phyloP scores from a whole-genome alignment of 192 early-diverging fungal genomes.

The Backusella morwellensis region DNA sequence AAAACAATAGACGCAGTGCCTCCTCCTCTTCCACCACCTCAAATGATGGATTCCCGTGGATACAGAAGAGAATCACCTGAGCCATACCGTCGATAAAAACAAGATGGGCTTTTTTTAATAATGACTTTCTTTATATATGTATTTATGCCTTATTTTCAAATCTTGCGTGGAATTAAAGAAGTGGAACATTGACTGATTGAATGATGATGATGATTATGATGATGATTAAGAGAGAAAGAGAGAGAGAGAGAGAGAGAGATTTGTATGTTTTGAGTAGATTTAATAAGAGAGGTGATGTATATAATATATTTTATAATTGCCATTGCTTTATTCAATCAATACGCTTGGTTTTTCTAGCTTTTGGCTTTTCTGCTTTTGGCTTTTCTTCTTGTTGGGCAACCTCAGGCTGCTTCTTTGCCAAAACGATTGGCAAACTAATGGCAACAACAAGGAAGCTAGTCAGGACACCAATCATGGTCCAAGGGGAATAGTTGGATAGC shows the following conservation, averaged over 20 bases:
- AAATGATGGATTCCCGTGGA: slow-evolving; percentile 17
- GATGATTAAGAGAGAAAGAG: not conserved
- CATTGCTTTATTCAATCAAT: slow-evolving; percentile 17
- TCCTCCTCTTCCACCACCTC: slow-evolving; percentile 6
- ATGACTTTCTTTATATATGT: not conserved
- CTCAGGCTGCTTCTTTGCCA: not conserved
- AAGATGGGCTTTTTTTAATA: not conserved
- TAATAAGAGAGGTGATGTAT: not conserved
- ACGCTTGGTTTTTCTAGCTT: slow-evolving; percentile 11
- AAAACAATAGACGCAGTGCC: slow-evolving; percentile 4
- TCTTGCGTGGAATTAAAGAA: not conserved
- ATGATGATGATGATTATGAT: not conserved
- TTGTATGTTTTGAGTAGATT: not conserved
- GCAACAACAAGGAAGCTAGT: slow-evolving; percentile 6
- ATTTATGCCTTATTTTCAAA: not conserved
- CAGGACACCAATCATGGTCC: slow-evolving; percentile 12
- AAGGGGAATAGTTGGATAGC: slow-evolving; percentile 7
- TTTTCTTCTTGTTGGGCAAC: not conserved
- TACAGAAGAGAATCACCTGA: slow-evolving; percentile 23
- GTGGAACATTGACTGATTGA: slow-evolving; percentile 1
- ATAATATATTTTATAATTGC: not conserved
- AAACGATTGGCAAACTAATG: not conserved
- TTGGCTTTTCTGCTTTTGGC: not conserved
- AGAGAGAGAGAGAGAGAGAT: not conserved
- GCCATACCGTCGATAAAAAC: slow-evolving; percentile 15